Conservation (phyloP, 257 asterid species). For the Nemophila menziesii region DNA sequence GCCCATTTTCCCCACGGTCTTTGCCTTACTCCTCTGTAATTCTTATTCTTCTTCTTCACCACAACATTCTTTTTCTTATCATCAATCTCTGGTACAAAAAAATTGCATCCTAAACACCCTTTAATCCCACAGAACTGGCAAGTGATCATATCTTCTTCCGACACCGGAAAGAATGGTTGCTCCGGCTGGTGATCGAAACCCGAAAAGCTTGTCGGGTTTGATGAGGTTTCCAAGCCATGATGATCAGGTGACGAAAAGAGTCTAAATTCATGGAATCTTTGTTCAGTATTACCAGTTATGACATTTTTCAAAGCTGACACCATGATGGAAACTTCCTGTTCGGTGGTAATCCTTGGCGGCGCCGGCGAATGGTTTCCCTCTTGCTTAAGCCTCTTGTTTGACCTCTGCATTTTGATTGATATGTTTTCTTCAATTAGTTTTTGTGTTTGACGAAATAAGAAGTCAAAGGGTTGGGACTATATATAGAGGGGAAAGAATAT, state of each 20-base stretch:
- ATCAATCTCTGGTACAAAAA: slow-evolving; percentile 16
- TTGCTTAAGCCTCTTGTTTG: slow-evolving; percentile 33
- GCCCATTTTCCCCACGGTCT: slow-evolving; percentile 99
- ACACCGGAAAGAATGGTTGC: slow-evolving; percentile 15
- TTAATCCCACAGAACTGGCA: slow-evolving; percentile 46
- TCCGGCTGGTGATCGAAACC: slow-evolving; percentile 4
- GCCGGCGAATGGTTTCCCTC: slow-evolving; percentile 4
- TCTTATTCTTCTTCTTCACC: slow-evolving; percentile 42
- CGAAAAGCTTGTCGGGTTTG: slow-evolving; percentile 1
- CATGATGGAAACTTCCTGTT: slow-evolving; percentile 59
- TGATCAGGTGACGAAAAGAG: slow-evolving; percentile 6
- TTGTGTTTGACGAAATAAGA: background rate
- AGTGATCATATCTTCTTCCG: slow-evolving; percentile 24
- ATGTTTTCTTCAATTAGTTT: background rate
- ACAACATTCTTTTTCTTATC: slow-evolving; percentile 13
- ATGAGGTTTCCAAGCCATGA: background rate
- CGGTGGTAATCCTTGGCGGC: slow-evolving; percentile 23
- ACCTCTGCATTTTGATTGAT: slow-evolving; percentile 40
- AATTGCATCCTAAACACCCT: slow-evolving; percentile 68
- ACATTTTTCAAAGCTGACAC: slow-evolving; percentile 51
- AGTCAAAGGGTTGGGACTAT: slow-evolving; percentile 27
- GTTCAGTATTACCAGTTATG: slow-evolving; percentile 19
- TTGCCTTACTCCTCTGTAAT: slow-evolving; percentile 81
- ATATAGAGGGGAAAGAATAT: slow-evolving; percentile 5
- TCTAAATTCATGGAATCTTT: background rate